These are phyloP conservation scores for Penicillium cataractarum DNA, from an alignment of 495 filamentous ascomycete genomes.

Conservation along the genomic window DNA sequence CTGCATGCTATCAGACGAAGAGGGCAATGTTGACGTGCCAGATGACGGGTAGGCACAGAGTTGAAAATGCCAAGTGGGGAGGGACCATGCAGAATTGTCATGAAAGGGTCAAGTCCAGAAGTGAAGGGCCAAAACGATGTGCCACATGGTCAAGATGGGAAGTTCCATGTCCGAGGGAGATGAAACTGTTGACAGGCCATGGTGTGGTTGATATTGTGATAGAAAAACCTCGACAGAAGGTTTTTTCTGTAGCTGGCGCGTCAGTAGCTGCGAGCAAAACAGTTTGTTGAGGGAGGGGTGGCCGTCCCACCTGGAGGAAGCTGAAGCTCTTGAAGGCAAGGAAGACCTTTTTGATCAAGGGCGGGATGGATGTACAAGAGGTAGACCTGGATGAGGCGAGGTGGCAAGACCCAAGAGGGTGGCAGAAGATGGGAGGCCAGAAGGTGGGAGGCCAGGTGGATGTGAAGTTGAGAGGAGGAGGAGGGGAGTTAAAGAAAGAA, in stretches of 20 bases:
- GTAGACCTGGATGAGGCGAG: not conserved
- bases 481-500: not conserved
- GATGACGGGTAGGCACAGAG: not conserved
- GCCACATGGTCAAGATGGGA: not conserved
- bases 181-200: no score
- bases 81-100: not conserved
- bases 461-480: not conserved
- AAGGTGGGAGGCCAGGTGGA: not conserved
- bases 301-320: not conserved
- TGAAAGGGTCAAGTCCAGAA: no score
- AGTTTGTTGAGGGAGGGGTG: not conserved
- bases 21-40: not conserved
- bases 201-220: no score
- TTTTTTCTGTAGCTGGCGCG: not conserved
- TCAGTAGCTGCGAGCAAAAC: not conserved
- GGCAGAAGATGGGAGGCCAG: no score
- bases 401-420: not conserved
- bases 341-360: not conserved
- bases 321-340: not conserved
- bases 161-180: not conserved
- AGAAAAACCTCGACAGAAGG: no score
- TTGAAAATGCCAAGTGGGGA: not conserved
- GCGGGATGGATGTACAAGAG: not conserved
- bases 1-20: not conserved
- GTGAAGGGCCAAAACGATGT: not conserved